These are phyloP conservation scores for Tricholoma furcatifolium DNA, from an alignment of 768 basidiomycete genomes.

Conservation along the genomic window DNA sequence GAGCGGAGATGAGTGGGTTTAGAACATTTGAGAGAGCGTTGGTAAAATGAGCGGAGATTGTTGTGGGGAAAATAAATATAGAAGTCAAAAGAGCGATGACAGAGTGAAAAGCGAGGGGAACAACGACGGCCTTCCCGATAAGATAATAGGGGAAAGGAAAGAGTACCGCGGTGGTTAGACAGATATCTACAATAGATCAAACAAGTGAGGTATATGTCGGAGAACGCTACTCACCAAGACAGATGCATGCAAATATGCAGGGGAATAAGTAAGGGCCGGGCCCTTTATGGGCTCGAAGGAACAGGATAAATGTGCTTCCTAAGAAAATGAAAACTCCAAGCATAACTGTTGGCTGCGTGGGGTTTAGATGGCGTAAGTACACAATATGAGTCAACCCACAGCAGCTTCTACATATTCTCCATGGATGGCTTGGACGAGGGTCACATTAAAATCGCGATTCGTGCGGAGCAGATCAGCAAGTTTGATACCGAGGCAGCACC, in stretches of 20 bases:
- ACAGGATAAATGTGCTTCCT: conserved; percentile 56
- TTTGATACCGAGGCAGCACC: conserved; percentile 65
- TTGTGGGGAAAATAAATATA: conserved; percentile 58
- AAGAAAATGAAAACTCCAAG: conserved; percentile 62
- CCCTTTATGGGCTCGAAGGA: conserved; percentile 55
- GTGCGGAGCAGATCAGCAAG: conserved; percentile 57
- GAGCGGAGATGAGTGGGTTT: conserved; percentile 42
- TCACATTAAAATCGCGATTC: conserved; percentile 36
- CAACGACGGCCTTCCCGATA: conserved; percentile 48
- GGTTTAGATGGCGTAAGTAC: background rate
- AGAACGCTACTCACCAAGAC: conserved; percentile 41
- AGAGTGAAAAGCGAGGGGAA: conserved; percentile 62
- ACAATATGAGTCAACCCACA: conserved; percentile 21
- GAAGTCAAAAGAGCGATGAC: conserved; percentile 53
- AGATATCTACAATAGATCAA: conserved; percentile 45
- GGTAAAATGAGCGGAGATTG: conserved; percentile 61
- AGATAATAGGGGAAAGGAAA: conserved; percentile 67
- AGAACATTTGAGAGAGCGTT: conserved; percentile 46
- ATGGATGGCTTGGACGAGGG: conserved; percentile 36
- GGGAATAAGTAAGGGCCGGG: conserved; percentile 65
- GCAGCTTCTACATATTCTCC: conserved; percentile 58
- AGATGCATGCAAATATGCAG: conserved; percentile 57
- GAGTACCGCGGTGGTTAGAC: conserved; percentile 53
- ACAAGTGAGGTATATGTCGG: background rate
- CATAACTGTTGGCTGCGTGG: conserved; percentile 53